phyloP scores from a whole-genome alignment of 257 asterid species.

The Jasminum sambac region DNA sequence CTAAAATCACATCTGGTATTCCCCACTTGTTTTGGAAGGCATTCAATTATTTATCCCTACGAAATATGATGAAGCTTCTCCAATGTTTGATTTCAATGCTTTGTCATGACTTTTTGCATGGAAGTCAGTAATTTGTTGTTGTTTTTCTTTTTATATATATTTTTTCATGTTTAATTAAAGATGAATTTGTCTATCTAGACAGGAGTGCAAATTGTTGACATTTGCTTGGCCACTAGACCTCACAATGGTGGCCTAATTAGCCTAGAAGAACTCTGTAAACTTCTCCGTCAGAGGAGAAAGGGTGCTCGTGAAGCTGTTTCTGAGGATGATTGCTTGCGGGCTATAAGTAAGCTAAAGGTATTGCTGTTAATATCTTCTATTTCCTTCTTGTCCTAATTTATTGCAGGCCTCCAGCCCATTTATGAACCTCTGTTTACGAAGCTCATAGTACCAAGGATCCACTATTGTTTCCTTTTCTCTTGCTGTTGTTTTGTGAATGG shows the following conservation, averaged over 20 bases:
- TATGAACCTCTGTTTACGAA: neutral
- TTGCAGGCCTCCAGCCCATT: neutral
- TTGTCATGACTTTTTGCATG: conserved; percentile 3
- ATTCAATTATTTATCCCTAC: neutral
- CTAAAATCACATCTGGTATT: neutral
- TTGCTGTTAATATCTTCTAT: conserved; percentile 6
- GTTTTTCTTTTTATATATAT: neutral
- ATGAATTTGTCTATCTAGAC: conserved; percentile 48
- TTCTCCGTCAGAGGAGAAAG: conserved; percentile 77
- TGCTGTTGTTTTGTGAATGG: neutral
- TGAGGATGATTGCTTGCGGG: conserved; percentile 98
- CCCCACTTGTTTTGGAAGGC: neutral
- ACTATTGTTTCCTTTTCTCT: neutral
- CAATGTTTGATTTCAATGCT: conserved; percentile 10
- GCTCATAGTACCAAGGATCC: neutral
- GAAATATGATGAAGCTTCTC: neutral
- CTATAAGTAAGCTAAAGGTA: conserved; percentile 97
- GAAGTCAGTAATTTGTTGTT: neutral
- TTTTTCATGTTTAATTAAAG: conserved; percentile 23
- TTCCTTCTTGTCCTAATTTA: neutral
- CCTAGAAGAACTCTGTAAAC: conserved; percentile 82
- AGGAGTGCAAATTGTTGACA: conserved; percentile 96
- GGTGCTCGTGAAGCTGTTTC: conserved; percentile 85
- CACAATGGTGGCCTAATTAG: conserved; percentile 91
- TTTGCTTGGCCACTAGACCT: conserved; percentile 85